These are phyloP conservation scores for Saprolegnia parasitica DNA, from an alignment of 352 stramenopile species.

Conservation along the genomic window DNA sequence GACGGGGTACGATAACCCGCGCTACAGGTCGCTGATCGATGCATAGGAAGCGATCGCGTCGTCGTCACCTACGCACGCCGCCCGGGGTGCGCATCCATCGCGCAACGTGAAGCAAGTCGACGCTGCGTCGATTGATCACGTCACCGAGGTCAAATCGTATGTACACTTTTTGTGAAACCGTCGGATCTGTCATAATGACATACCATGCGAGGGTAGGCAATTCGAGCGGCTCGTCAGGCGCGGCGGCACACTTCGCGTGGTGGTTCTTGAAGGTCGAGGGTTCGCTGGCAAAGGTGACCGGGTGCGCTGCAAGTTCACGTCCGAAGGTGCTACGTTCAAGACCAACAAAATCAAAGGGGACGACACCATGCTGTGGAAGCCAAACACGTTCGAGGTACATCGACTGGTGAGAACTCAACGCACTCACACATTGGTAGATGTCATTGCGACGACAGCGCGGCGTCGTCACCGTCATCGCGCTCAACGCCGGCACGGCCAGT, in stretches of 20 bases:
- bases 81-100: neutral
- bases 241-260: slow-evolving; percentile 4
- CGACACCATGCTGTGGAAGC: slow-evolving; percentile 5
- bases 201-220: slow-evolving; percentile 3
- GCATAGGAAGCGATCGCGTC: neutral
- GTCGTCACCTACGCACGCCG: neutral
- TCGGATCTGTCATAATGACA: neutral
- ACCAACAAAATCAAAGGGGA: slow-evolving; percentile 19
- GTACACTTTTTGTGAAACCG: neutral
- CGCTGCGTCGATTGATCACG: neutral
- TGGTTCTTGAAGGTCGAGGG: slow-evolving; percentile 1
- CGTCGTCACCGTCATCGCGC: neutral
- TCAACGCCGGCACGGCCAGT: neutral
- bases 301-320: slow-evolving; percentile 4
- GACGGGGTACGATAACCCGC: neutral
- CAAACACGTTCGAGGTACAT: slow-evolving; percentile 17
- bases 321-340: slow-evolving; percentile 9
- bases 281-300: slow-evolving; percentile 18
- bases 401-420: neutral
- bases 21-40: neutral
- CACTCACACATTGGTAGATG: slow-evolving; percentile 7
- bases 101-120: slow-evolving; percentile 12
- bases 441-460: slow-evolving; percentile 14
- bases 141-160: slow-evolving; percentile 27
- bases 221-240: slow-evolving; percentile 16